phyloP scores from a whole-genome alignment of 1,284 basidiomycete genomes.

The Apiotrichum gracile region DNA sequence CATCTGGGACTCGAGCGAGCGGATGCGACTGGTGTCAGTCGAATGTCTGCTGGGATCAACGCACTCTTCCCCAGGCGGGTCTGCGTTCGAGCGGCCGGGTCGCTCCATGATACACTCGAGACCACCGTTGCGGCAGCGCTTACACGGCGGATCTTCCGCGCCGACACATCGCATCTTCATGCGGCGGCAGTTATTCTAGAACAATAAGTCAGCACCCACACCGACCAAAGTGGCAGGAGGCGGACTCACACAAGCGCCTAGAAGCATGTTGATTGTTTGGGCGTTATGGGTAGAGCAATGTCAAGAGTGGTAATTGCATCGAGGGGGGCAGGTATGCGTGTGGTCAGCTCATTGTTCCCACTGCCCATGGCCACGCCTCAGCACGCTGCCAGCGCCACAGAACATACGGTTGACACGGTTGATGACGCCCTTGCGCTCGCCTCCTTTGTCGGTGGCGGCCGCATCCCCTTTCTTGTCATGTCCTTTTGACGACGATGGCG shows the following conservation, averaged over 20 bases:
- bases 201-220: background rate
- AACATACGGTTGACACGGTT: conserved; percentile 46
- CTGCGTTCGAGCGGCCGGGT: conserved; percentile 61
- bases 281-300: background rate
- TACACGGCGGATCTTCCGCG: conserved; percentile 88
- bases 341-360: no score
- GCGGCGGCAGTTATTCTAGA: conserved; percentile 43
- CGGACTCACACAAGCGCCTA: conserved; percentile 40
- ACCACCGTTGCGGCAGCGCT: conserved; percentile 75
- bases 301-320: no score
- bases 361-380: no score
- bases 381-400: background rate
- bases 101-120: conserved; percentile 88
- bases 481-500: background rate
- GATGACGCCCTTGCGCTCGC: conserved; percentile 35
- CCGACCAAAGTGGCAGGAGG: background rate
- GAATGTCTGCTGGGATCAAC: conserved; percentile 22
- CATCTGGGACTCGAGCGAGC: conserved; percentile 76
- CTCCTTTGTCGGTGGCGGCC: conserved; percentile 18
- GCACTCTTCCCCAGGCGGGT: conserved; percentile 63
- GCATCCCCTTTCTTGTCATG: conserved; percentile 1
- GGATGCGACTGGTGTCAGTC: conserved; percentile 62
- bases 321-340: no score
- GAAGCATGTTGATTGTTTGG: no score
- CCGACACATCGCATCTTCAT: conserved; percentile 59